Base-by-base conservation (phyloP, 306 rosid species). In the Vicia villosa region DNA sequence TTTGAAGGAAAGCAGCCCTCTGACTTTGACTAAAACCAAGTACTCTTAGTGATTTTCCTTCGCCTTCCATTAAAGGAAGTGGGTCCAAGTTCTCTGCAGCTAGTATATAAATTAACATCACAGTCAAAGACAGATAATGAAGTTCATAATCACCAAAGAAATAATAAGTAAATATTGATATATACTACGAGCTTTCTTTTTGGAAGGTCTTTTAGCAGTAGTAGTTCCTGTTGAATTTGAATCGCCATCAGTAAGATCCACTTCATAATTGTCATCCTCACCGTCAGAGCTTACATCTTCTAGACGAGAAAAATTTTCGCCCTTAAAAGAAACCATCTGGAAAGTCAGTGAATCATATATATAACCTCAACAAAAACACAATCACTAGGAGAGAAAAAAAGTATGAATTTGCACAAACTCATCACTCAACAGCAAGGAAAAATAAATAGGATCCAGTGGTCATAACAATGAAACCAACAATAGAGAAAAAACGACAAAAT, bases 21-120 rank as follows among this genome's bases (percentile, higher is more conserved):
- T 94, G 99, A 67, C 80, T 91, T 65, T 80, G 96, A 78, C 84
- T 91, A 80, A 94, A 94, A 70, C 99, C 99, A 65, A 94, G 90
- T 41, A 94, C 96, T 77, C 88, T 89, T 68, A 94, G 86, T n/a
- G 97, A 78, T 77, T 73, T 88, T 66, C 97, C 99, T 84, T 91
- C 99, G 26, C 99, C 99, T 83, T 94, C 97, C 99, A 94, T 94
- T 70, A 94, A 74, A 47, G 99, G 97, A 80, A 73, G 87, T 17
- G 87, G 91, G 50, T 88, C 94, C 21, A 80, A 22, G 76, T 86
- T 87, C 74, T 94, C 99, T 66, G 83, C 99, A 87, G 92, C 64
- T 55, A 68, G 66, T 55, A 17, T n/a, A 21, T 32, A 74, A 63
- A 73, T 67, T 3, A 68, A 41, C 59, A 62, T 56, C 58, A 28